Evolutionary conservation across 2,329 filamentous ascomycete species (phyloP).

Genomic region (Trichoderma polysporum): DNA sequence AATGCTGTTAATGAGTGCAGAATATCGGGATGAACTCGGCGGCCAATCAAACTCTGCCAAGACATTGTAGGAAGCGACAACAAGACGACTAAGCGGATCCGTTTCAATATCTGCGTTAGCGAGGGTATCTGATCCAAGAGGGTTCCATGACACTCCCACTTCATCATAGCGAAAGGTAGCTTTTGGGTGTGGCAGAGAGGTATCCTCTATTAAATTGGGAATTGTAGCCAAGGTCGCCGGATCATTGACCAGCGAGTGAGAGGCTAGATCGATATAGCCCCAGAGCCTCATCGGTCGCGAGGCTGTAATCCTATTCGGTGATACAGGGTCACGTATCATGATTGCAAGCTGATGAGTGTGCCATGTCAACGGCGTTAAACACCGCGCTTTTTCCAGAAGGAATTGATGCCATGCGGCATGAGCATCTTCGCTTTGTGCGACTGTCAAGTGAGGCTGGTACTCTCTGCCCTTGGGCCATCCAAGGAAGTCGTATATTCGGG

Average conservation of each 20-base stretch:
- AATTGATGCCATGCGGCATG: constrained; percentile 47
- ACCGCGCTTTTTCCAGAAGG: constrained; percentile 51
- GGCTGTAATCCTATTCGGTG: constrained; percentile 28
- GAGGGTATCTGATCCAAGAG: background rate
- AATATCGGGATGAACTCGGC: constrained; percentile 42
- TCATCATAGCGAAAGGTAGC: background rate
- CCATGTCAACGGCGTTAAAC: constrained; percentile 52
- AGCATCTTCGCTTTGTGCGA: constrained; percentile 56
- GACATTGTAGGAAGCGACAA: constrained; percentile 55
- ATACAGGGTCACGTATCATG: constrained; percentile 47
- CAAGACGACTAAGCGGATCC: constrained; percentile 24
- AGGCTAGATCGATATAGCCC: constrained; percentile 46
- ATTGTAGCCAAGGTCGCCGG: background rate
- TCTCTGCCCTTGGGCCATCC: constrained; percentile 28
- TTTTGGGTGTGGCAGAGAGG: background rate
- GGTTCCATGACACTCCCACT: background rate
- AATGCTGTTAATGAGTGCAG: constrained; percentile 45
- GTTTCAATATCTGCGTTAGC: background rate
- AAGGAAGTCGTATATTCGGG: constrained; percentile 38
- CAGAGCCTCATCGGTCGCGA: constrained; percentile 56
- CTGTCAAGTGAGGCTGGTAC: constrained; percentile 54
- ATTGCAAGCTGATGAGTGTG: constrained; percentile 49
- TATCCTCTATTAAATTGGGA: background rate
- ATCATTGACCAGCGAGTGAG: background rate
- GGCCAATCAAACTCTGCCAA: constrained; percentile 52